These are phyloP conservation scores for Kodamaea suecica DNA, from an alignment of 1,139 yeast genomes.

Conservation along the genomic window DNA sequence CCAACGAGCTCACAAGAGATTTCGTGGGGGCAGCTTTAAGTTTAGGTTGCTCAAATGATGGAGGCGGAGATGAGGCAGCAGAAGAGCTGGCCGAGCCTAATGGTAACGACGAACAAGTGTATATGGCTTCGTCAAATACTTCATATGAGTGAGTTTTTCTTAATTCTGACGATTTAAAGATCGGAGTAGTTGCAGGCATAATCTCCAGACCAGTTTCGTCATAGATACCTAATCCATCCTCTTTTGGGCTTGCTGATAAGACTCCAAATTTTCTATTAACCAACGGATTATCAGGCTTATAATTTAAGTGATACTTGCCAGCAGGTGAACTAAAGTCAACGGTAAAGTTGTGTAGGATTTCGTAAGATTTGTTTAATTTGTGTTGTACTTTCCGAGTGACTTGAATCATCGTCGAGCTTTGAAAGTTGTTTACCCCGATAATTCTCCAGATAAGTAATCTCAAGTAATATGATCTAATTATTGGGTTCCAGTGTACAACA, in stretches of 20 bases:
- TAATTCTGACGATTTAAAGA: constrained; percentile 31
- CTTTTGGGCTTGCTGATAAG: constrained; percentile 31
- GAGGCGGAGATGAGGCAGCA: constrained; percentile 5
- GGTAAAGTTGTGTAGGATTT: constrained; percentile 19
- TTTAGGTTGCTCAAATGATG: constrained; percentile 8
- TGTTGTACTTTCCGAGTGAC: constrained; percentile 30
- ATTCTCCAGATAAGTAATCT: constrained; percentile 68
- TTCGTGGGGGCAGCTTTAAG: constrained; percentile 14
- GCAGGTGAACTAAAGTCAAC: constrained; percentile 6
- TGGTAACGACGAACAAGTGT: constrained; percentile 48
- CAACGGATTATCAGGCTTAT: constrained; percentile 50
- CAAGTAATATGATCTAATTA: constrained; percentile 66
- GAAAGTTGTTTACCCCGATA: constrained; percentile 48
- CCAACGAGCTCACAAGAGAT: constrained; percentile 37
- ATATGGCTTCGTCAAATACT: constrained; percentile 73
- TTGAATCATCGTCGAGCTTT: constrained; percentile 33
- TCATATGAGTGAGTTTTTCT: constrained; percentile 64
- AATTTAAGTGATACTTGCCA: constrained; percentile 15
- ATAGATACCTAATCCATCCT: constrained; percentile 24
- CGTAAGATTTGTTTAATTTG: constrained; percentile 26
- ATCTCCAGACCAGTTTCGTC: constrained; percentile 14
- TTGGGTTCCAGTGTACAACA: constrained; percentile 78
- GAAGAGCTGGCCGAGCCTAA: constrained; percentile 14
- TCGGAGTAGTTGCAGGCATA: constrained; percentile 16
- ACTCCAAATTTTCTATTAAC: constrained; percentile 50